Conservation (phyloP, 1,139 yeast genomes). For the Protomyces lactucae-debilis region DNA sequence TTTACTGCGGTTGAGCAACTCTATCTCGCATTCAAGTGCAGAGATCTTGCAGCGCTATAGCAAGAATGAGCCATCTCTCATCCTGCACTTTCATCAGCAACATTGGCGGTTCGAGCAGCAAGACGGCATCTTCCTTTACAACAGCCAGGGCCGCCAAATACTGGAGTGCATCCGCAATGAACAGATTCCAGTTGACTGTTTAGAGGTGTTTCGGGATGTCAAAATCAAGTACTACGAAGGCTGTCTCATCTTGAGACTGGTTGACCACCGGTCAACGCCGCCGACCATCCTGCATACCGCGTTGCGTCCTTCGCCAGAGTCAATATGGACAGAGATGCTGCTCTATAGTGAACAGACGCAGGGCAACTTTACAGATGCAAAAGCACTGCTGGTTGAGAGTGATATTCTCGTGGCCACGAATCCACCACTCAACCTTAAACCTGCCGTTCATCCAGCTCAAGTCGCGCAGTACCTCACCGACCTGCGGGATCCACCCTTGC, state of each 20-base stretch:
- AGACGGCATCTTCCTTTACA: conserved; percentile 30
- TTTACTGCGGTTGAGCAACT: conserved; percentile 8
- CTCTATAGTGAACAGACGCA: conserved; percentile 25
- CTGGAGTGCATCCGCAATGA: conserved; percentile 29
- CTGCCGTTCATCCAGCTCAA: conserved; percentile 26
- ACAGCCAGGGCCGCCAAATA: conserved; percentile 29
- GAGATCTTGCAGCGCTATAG: conserved; percentile 28
- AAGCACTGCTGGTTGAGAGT: conserved; percentile 27
- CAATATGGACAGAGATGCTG: conserved; percentile 30
- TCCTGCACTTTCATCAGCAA: conserved; percentile 27
- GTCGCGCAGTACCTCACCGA: conserved; percentile 15
- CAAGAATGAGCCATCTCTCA: conserved; percentile 26
- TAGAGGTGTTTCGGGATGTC: conserved; percentile 29
- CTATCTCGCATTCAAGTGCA: conserved; percentile 9
- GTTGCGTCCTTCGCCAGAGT: conserved; percentile 29
- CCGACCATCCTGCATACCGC: conserved; percentile 27
- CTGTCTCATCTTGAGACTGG: conserved; percentile 27
- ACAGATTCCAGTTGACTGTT: conserved; percentile 29
- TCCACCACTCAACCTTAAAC: conserved; percentile 28
- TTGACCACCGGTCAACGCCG: conserved; percentile 20
- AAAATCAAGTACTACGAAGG: conserved; percentile 30
- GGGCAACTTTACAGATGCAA: conserved; percentile 26
- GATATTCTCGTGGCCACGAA: conserved; percentile 30
- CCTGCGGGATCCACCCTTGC: conserved; percentile 24
- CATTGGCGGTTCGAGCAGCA: conserved; percentile 32